Conservation (phyloP, 2,329 filamentous ascomycete genomes). For the Fusarium austroafricanum region DNA sequence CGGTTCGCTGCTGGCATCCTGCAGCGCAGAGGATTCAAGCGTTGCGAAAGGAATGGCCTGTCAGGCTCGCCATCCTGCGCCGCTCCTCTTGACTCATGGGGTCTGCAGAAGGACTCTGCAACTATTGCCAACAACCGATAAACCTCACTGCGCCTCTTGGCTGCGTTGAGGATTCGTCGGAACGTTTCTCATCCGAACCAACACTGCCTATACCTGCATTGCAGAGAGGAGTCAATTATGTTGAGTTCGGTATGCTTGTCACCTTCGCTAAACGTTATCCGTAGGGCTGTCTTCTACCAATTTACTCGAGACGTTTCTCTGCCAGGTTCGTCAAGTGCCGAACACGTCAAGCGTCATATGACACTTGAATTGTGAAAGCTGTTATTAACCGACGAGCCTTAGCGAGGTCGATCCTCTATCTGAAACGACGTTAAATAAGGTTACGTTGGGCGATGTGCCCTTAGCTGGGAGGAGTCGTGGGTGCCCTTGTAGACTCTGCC, state of each 20-base stretch:
- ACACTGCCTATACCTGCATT: not conserved
- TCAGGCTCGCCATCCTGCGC: not conserved
- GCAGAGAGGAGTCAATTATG: not conserved
- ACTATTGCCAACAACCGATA: slow-evolving; percentile 1
- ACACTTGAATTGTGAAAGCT: slow-evolving; percentile 4
- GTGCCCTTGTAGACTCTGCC: not conserved
- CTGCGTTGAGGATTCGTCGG: slow-evolving; percentile 12
- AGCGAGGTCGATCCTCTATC: slow-evolving; percentile 32
- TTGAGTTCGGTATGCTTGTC: not conserved
- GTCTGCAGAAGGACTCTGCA: too few relatives aligned
- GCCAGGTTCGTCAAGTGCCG: slow-evolving; percentile 20
- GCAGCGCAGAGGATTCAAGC: not conserved
- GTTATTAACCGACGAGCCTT: slow-evolving; percentile 18
- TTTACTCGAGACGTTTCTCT: slow-evolving; percentile 8
- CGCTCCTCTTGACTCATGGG: slow-evolving; percentile 6
- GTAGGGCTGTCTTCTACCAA: slow-evolving; percentile 19
- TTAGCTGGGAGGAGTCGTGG: slow-evolving; percentile 11
- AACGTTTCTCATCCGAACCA: slow-evolving; percentile 1
- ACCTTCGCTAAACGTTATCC: slow-evolving; percentile 9
- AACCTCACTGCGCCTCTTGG: slow-evolving; percentile 21
- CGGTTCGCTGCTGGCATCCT: not conserved
- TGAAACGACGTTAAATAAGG: slow-evolving; percentile 37
- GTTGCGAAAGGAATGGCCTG: too few relatives aligned
- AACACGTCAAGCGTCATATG: slow-evolving; percentile 1
- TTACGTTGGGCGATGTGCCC: slow-evolving; percentile 19